Evolutionary conservation across 2,329 filamentous ascomycete genomes (phyloP).

Genomic region (Colletotrichum plurivorum): DNA sequence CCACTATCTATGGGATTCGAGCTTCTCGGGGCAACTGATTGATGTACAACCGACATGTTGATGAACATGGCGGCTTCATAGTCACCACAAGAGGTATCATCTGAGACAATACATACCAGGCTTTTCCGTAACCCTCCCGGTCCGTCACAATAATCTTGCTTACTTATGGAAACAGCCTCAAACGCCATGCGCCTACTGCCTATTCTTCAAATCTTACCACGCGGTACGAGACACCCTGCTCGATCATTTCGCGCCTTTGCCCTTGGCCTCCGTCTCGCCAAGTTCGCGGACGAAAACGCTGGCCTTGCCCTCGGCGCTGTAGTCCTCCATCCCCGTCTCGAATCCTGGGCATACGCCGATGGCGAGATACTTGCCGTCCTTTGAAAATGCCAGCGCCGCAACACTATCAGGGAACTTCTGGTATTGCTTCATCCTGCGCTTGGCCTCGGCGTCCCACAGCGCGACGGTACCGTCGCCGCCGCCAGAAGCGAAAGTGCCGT

Average conservation of each 20-base stretch:
- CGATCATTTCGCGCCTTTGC: constrained; percentile 79
- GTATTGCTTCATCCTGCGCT: constrained; percentile 91
- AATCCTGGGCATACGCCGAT: constrained; percentile 89
- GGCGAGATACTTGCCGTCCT: constrained; percentile 83
- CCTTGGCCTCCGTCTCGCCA: constrained; percentile 88
- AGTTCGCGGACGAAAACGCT: constrained; percentile 88
- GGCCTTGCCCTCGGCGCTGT: constrained; percentile 78
- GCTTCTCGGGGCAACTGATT: constrained; percentile 4
- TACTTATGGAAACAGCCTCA: constrained; percentile 44
- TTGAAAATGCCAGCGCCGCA: constrained; percentile 82
- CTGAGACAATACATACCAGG: constrained; percentile 38
- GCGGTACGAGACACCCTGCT: background rate
- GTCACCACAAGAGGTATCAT: constrained; percentile 36
- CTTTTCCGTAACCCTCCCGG: constrained; percentile 39
- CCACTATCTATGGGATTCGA: too few species aligned
- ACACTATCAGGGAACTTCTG: constrained; percentile 86
- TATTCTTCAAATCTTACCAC: constrained; percentile 41
- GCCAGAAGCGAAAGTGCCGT: constrained; percentile 89
- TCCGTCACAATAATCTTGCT: constrained; percentile 48
- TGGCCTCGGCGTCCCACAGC: constrained; percentile 92
- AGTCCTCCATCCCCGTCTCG: constrained; percentile 87
- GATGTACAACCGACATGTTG: constrained; percentile 6
- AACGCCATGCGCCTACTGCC: constrained; percentile 41
- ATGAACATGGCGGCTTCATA: constrained; percentile 20
- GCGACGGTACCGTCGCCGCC: constrained; percentile 94